Conservation (phyloP, 345 rosid genomes). For the Adansonia digitata region DNA sequence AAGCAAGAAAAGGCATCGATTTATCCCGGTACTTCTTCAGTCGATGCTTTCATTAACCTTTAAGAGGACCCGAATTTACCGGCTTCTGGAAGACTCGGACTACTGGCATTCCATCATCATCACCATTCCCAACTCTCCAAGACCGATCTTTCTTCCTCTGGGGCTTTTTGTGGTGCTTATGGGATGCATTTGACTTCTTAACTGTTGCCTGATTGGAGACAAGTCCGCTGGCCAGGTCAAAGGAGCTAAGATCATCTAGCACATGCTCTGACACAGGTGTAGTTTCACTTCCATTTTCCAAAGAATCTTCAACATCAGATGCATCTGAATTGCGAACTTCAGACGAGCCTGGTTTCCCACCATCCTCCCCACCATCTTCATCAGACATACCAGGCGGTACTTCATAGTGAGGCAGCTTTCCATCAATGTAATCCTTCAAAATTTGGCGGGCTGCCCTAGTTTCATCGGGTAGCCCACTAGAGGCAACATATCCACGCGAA, state of each 20-base stretch:
- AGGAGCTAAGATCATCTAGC: conserved; percentile 66
- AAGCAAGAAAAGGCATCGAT: not conserved
- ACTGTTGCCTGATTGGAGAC: conserved; percentile 33
- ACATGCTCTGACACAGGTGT: conserved; percentile 45
- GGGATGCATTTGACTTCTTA: conserved; percentile 49
- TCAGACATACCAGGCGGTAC: conserved; percentile 59
- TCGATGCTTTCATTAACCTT: conserved; percentile 28
- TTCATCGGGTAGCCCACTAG: conserved; percentile 97
- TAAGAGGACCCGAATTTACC: conserved; percentile 44
- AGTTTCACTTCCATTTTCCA: conserved; percentile 17
- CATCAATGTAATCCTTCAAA: conserved; percentile 74
- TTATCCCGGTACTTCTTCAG: not conserved
- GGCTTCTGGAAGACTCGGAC: conserved; percentile 61
- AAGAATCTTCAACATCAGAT: conserved; percentile 36
- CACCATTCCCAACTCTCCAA: conserved; percentile 62
- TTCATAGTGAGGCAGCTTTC: conserved; percentile 72
- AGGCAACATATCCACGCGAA: conserved; percentile 76
- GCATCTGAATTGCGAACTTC: conserved; percentile 35
- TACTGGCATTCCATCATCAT: conserved; percentile 71
- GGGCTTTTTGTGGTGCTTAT: conserved; percentile 73
- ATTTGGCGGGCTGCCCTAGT: conserved; percentile 83
- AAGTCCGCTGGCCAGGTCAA: conserved; percentile 69
- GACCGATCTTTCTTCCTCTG: conserved; percentile 58
- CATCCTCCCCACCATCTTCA: conserved; percentile 30
- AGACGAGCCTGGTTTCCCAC: conserved; percentile 17